A percentile compares a stretch with the other conserved stretches of the same genome.
phyloP scores from a whole-genome alignment of 495 filamentous ascomycete species.

The Haplographium delicatum region DNA sequence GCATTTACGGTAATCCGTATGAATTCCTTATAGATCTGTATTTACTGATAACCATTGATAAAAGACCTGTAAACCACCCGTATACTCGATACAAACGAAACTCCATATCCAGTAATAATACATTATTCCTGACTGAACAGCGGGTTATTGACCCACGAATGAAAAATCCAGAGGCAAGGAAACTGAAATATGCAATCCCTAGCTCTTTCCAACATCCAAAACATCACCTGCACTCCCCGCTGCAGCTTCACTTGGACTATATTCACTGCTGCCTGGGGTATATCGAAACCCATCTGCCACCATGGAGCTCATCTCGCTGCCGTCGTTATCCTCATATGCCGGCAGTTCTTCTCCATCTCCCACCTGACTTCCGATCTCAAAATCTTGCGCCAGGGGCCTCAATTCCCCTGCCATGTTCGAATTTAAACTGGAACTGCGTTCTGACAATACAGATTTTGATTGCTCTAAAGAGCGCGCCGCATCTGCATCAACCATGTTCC shows the following conservation, averaged over 20 bases:
- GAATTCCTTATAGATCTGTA: too few relatives aligned
- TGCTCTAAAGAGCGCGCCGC: slow-evolving; percentile 25
- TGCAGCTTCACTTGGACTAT: slow-evolving; percentile 14
- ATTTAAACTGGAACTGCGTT: too few relatives aligned
- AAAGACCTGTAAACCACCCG: too few relatives aligned
- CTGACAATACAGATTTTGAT: too few relatives aligned
- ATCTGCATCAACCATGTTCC: slow-evolving; percentile 39
- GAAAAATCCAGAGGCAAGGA: too few relatives aligned
- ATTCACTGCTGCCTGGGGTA: slow-evolving; percentile 26
- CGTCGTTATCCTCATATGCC: slow-evolving; percentile 32
- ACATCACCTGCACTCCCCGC: slow-evolving; percentile 22
- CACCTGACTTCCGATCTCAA: slow-evolving; percentile 16
- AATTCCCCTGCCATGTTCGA: neutral
- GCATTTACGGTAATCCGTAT: too few relatives aligned
- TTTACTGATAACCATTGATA: too few relatives aligned
- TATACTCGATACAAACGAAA: too few relatives aligned
- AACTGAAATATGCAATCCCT: too few relatives aligned
- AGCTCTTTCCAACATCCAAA: slow-evolving; percentile 14
- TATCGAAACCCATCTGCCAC: slow-evolving; percentile 34
- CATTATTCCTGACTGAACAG: too few relatives aligned
- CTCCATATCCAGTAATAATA: too few relatives aligned
- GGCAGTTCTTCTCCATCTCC: slow-evolving; percentile 31
- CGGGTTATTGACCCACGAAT: too few relatives aligned
- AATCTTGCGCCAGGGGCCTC: neutral
- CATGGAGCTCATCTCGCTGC: slow-evolving; percentile 22